Percentiles rank a stretch among this genome's conserved stretches.
Conservation (phyloP, 306 rosid genomes). For the Parietaria judaica region DNA sequence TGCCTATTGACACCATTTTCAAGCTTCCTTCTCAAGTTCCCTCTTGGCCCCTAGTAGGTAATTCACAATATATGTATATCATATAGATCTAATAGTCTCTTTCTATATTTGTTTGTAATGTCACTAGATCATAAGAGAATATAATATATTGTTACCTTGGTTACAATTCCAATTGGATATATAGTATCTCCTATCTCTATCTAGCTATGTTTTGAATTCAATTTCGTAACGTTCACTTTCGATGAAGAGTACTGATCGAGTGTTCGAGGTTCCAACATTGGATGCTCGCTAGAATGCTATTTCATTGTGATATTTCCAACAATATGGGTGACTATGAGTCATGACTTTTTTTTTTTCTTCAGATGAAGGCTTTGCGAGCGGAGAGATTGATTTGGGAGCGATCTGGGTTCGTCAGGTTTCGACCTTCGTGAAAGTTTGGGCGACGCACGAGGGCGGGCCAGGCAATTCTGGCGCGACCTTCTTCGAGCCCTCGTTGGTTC, state of each 20-base stretch:
- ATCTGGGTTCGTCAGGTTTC: conserved; percentile 43
- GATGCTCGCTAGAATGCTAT: no score
- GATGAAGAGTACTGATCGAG: background rate
- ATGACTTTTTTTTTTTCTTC: no score
- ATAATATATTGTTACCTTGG: no score
- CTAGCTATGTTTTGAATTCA: background rate
- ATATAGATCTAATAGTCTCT: no score
- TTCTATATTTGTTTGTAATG: no score
- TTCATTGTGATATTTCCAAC: no score
- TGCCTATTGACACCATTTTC: conserved; percentile 43
- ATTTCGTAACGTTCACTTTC: background rate
- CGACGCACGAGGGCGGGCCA: conserved; percentile 48
- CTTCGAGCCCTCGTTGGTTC: conserved; percentile 63
- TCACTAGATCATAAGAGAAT: no score
- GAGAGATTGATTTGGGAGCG: conserved; percentile 59
- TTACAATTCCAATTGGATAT: no score
- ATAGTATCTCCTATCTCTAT: background rate
- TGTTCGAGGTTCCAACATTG: background rate
- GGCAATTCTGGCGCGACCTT: conserved; percentile 43
- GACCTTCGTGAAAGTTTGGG: conserved; percentile 54
- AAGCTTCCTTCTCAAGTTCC: conserved; percentile 46
- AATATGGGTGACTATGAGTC: background rate
- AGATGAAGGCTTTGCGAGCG: conserved; percentile 53
- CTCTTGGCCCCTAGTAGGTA: conserved; percentile 43
- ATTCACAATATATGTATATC: background rate